Base-by-base conservation (phyloP, 2,329 filamentous ascomycete genomes). In the Fusarium scirpi region DNA sequence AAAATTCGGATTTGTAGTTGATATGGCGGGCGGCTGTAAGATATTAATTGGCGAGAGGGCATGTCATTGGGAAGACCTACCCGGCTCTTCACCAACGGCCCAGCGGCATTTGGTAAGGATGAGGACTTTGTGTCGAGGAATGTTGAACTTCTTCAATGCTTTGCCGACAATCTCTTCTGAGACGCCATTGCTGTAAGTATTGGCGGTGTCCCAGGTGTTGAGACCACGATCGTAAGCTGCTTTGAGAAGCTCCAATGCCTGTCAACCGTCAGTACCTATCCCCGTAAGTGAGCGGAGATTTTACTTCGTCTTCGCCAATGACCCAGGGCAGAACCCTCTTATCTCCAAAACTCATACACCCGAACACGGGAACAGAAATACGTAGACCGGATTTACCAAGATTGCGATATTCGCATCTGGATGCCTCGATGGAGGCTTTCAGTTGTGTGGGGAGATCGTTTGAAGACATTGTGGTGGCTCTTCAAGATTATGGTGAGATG, bases 381-480 rank as follows among this genome's bases (percentile, higher is more conserved):
- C 69, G 65, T 0, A 71, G 8, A 0, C 69, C 69, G 0, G 69
- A 71, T 46, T 63, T 66, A 0, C 69, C 69, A 0, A 71, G 2
- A 1, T 69, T 71, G 7, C 69, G 69, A 45, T 71, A 71, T 15
- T 71, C 69, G 46, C 69, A 71, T 25, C 56, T 72, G 2, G 69
- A 69, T 4, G 60, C 43, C 13, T 63, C 57, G 5, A 71, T 9
- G 2, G 69, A 71, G 2, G 65, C 38, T 6, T 72, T 71, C 2
- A 71, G 65, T 10, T 34, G 47, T 1, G 69, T 4, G 3, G 69
- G 69, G 2, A 69, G 57, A 3, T 69, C 13, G 11, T 62, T 58
- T 12, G 57, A 46, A 1, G 64, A 29, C 68, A 71, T 71, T 2
- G 15, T 24, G 4, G 3, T 25, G 4, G 3, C 5, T 8, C 3